These are phyloP conservation scores for Colletotrichum tropicale DNA, from an alignment of 2,329 filamentous ascomycete genomes.

Conservation along the genomic window DNA sequence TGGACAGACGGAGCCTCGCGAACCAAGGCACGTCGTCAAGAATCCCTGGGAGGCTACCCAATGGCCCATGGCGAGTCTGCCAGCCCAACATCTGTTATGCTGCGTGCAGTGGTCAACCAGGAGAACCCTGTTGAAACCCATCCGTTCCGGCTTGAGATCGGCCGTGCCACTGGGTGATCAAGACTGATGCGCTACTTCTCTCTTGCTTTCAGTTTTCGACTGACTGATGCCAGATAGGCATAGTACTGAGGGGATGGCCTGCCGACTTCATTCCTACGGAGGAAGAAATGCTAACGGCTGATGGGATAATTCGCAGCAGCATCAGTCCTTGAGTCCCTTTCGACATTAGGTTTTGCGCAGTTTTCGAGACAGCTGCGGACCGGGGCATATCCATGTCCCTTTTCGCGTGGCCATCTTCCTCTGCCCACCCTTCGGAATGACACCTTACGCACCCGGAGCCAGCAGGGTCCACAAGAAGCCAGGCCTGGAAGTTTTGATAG, in stretches of 20 bases:
- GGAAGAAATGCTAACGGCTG: neutral
- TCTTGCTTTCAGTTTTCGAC: neutral
- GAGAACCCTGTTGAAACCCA: neutral
- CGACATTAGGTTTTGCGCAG: neutral
- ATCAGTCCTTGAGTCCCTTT: neutral
- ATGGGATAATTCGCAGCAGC: neutral
- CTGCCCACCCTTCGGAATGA: conserved; percentile 1
- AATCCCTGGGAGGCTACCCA: neutral
- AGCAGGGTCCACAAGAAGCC: neutral
- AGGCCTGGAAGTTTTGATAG: neutral
- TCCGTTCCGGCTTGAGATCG: neutral
- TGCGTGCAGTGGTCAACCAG: neutral
- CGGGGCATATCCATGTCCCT: neutral
- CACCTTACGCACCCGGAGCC: neutral
- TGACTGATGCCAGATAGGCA: neutral
- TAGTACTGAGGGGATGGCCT: neutral
- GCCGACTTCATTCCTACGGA: neutral
- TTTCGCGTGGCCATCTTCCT: conserved; percentile 8
- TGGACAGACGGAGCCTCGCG: neutral
- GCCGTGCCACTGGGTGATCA: neutral
- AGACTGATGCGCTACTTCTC: neutral
- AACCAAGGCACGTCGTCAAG: conserved; percentile 1
- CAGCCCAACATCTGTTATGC: neutral
- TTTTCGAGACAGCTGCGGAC: neutral
- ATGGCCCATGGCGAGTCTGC: neutral